Percentiles rank a stretch among this genome's conserved stretches.
These are phyloP conservation scores for Plasmodium gonderi DNA, from an alignment of 169 alveolate species.

Conservation along the genomic window DNA sequence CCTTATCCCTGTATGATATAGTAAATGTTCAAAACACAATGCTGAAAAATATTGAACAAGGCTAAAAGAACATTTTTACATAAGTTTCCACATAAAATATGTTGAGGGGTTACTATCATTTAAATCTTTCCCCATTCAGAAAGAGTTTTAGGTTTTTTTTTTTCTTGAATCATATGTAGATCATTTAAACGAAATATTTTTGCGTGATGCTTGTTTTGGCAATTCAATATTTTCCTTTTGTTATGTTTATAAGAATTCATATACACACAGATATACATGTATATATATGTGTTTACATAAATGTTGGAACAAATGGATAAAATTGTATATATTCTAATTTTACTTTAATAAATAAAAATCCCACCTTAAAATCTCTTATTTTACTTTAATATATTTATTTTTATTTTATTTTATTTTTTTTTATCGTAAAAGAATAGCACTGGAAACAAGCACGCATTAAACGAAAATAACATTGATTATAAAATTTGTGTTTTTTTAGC, in stretches of 20 bases:
- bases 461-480: not conserved
- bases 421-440: not conserved
- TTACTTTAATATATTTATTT: too few species aligned
- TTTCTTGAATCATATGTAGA: not conserved
- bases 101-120: not conserved
- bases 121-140: not conserved
- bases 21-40: not conserved
- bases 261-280: not conserved
- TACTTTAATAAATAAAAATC: not conserved
- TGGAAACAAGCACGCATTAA: not conserved
- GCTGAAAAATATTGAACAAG: not conserved
- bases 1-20: not conserved
- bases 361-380: too few species aligned
- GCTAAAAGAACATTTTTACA: not conserved
- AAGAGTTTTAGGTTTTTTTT: not conserved
- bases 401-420: not conserved
- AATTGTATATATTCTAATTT: not conserved
- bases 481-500: not conserved
- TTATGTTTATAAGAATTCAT: not conserved
- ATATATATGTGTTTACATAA: not conserved
- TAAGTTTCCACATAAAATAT: not conserved
- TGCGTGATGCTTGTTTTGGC: not conserved
- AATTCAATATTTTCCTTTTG: not conserved
- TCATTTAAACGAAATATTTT: not conserved
- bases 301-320: too few species aligned